Conservation (phyloP, 441 rosid genomes). For the Brassica hybrid region DNA sequence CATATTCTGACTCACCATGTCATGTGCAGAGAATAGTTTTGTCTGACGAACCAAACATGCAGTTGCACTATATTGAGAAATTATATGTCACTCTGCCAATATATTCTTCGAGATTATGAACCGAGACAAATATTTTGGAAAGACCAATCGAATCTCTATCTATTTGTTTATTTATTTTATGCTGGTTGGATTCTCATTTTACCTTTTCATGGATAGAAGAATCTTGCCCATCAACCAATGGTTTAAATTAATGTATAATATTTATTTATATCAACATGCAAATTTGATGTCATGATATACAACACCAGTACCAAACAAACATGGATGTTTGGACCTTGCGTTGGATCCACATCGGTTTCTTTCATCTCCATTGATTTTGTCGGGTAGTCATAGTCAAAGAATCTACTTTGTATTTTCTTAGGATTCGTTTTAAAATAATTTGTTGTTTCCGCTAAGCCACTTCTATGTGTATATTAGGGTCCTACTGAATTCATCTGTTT, state of each 20-base stretch:
- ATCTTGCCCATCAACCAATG: slow-evolving; percentile 28
- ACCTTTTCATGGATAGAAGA: slow-evolving; percentile 10
- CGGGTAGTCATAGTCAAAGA: slow-evolving; percentile 35
- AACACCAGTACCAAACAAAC: slow-evolving; percentile 8
- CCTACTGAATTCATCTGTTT: not conserved
- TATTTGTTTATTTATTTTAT: not conserved
- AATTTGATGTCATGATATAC: slow-evolving; percentile 19
- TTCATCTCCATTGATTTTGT: slow-evolving; percentile 31
- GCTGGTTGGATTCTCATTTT: slow-evolving; percentile 24
- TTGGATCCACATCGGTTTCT: slow-evolving; percentile 38
- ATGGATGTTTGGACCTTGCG: slow-evolving; percentile 23
- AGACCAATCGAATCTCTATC: slow-evolving; percentile 34
- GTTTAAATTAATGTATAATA: not conserved
- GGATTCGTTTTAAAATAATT: not conserved
- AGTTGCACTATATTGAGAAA: slow-evolving; percentile 25
- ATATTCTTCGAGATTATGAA: slow-evolving; percentile 35
- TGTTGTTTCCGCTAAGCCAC: not conserved
- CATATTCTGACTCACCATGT: slow-evolving; percentile 34
- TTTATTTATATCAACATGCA: not conserved
- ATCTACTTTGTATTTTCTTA: slow-evolving; percentile 17
- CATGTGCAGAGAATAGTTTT: slow-evolving; percentile 39
- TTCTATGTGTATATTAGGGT: not conserved
- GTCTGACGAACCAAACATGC: slow-evolving; percentile 29
- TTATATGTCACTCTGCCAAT: slow-evolving; percentile 31
- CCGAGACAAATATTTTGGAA: slow-evolving; percentile 47